These are phyloP conservation scores for Ceratocystis huliohia DNA, from an alignment of 2,329 filamentous ascomycete species.

Conservation along the genomic window DNA sequence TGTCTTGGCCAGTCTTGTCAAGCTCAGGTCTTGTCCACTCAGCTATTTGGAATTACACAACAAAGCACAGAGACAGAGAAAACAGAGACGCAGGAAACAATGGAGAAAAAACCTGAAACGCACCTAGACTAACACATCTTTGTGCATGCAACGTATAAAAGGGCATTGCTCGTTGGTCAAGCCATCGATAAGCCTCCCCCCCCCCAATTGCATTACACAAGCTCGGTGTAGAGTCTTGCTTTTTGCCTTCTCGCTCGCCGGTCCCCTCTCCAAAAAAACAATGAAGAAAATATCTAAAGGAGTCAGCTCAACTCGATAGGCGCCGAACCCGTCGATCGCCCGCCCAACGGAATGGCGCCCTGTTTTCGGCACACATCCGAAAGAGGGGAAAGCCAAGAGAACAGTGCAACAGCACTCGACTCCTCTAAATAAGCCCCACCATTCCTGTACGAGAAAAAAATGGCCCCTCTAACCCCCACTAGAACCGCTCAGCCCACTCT, in stretches of 20 bases:
- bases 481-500: not conserved
- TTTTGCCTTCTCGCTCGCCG: not conserved
- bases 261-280: too few relatives aligned
- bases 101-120: not conserved
- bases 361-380: constrained; percentile 7
- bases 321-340: not conserved
- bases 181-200: too few relatives aligned
- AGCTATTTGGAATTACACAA: constrained; percentile 7
- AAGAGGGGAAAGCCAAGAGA: not conserved
- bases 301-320: not conserved
- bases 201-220: too few relatives aligned
- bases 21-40: not conserved
- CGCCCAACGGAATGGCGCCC: not conserved
- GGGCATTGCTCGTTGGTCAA: too few relatives aligned
- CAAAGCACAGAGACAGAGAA: not conserved
- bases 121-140: not conserved
- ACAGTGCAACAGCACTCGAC: not conserved
- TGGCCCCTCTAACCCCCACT: too few relatives aligned
- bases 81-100: not conserved
- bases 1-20: not conserved
- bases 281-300: not conserved
- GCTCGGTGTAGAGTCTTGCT: not conserved
- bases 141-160: too few relatives aligned
- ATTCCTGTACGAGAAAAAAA: too few relatives aligned
- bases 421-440: not conserved